Evolutionary conservation across 2,329 filamentous ascomycete species (phyloP), one percentile per base, ranked within the genome.

Genomic region (Trichoderma simmonsii): DNA sequence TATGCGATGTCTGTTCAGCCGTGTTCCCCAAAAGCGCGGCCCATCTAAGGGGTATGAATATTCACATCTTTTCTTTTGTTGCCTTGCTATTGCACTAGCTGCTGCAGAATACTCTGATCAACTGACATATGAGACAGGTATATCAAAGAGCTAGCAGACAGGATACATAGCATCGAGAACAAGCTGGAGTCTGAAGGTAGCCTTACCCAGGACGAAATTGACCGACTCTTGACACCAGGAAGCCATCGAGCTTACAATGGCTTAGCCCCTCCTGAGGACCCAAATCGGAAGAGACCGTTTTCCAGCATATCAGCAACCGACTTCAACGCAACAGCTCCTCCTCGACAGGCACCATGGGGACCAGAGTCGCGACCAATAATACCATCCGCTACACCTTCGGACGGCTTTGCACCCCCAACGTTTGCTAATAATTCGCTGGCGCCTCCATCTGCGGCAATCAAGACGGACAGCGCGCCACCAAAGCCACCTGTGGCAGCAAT

Each of bases 101-200:
- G 4, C 15, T 6, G n/a, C 21, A 43, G 18, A 18, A 43, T 24
- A 14, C 15, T n/a, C 9, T 18, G 21, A 64, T 30, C 2, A n/a
- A n/a, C 71, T 73, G 32, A 73, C 63, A 75, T 71, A 67, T 72
- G 34, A 6, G 14, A 6, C 77, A 93, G 91, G 18, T 97, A 97
- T 77, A 97, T 97, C 80, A 97, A 97, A 79, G 94, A 97, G 80
- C 87, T 97, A 26, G 93, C 94, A 28, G 94, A 97, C 78, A 87
- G 94, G 30, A 90, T 97, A 72, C 90, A 95, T 77, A 91, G 89
- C 57, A 91, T 97, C 60, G 94, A 97, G 79, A 92, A 91, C 75
- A 92, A 93, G 78, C 89, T 96, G 71, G 88, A 87, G 54, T 85
- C 83, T 9, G 86, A 88, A 36, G 80, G 81, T 72, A 82, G 77